A percentile compares a stretch with the other conserved stretches of the same genome.
phyloP scores from a whole-genome alignment of 129 eudicot genomes.

The Rutidosis leptorrhynchoides region DNA sequence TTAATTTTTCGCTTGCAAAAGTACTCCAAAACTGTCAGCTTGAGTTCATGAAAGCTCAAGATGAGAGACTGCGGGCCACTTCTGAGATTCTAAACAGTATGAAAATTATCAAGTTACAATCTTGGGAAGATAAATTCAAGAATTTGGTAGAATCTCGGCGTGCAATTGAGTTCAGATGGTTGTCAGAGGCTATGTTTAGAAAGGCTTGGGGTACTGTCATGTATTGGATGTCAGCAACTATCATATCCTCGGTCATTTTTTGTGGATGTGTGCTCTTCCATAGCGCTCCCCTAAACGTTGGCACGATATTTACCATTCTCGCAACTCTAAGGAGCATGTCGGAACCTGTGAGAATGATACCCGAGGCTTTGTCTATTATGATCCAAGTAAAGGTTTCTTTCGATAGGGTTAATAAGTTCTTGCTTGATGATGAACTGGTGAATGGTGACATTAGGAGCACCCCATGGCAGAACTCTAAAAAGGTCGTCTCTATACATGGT shows the following conservation, averaged over 20 bases:
- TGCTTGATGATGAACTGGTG: constrained; percentile 63
- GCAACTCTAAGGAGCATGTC: constrained; percentile 59
- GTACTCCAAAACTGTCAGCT: too few relatives aligned
- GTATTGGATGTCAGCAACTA: constrained; percentile 64
- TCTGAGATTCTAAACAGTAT: too few relatives aligned
- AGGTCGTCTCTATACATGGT: constrained; percentile 29
- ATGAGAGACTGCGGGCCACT: too few relatives aligned
- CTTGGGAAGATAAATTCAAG: too few relatives aligned
- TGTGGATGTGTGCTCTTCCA: constrained; percentile 41
- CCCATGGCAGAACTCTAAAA: constrained; percentile 18
- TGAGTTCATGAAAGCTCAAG: too few relatives aligned
- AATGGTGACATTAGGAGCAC: neutral
- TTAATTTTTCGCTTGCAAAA: too few relatives aligned
- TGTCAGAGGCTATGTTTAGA: too few relatives aligned
- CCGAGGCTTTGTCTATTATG: constrained; percentile 53
- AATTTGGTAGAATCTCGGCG: too few relatives aligned
- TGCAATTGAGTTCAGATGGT: too few relatives aligned
- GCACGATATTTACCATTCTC: constrained; percentile 62
- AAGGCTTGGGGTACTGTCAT: constrained; percentile 36
- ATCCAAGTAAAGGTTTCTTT: constrained; percentile 70
- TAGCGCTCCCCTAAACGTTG: constrained; percentile 60
- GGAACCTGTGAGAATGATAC: constrained; percentile 60
- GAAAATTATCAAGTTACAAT: too few relatives aligned
- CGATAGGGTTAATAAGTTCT: constrained; percentile 51
- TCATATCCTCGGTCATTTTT: constrained; percentile 49